Percentiles rank a stretch among this genome's conserved stretches.
Evolutionary conservation across 345 rosid genomes (phyloP).

Genomic region (Noccaea bulbosa): DNA sequence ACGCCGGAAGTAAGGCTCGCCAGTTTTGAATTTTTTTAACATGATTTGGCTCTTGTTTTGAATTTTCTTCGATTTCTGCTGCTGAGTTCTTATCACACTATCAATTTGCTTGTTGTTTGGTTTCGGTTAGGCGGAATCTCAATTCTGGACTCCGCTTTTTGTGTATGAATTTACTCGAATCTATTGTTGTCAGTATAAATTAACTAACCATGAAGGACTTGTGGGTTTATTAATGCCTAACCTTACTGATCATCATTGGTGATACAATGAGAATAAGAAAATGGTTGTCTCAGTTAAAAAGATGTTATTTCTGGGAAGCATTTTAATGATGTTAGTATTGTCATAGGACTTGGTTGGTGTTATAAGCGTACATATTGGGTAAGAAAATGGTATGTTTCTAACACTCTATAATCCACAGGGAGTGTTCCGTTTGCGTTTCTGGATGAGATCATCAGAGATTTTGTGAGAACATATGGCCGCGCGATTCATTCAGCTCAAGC

Average conservation of each 20-base stretch:
- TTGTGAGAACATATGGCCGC: slow-evolving; percentile 63
- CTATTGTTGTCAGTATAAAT: too few species aligned
- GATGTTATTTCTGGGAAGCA: background rate
- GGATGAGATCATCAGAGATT: slow-evolving; percentile 92
- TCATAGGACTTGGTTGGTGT: background rate
- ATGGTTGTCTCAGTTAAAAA: too few species aligned
- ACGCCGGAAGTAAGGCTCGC: too few species aligned
- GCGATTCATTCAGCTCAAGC: slow-evolving; percentile 84
- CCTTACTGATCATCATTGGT: background rate
- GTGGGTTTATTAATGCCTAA: background rate
- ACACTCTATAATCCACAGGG: slow-evolving; percentile 47
- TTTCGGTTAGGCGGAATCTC: background rate
- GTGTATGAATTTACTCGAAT: slow-evolving; percentile 9
- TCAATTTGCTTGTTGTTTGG: slow-evolving; percentile 1
- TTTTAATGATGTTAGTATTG: slow-evolving; percentile 17
- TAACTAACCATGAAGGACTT: background rate
- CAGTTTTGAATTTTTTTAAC: background rate
- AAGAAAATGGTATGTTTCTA: too few species aligned
- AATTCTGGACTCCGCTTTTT: slow-evolving; percentile 7
- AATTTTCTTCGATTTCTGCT: background rate
- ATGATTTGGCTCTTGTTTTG: slow-evolving; percentile 1
- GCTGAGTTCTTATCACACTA: background rate
- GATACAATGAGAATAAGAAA: background rate
- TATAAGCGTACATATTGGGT: too few species aligned
- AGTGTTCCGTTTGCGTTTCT: slow-evolving; percentile 90